phyloP scores from a whole-genome alignment of 2,329 filamentous ascomycete genomes.

The Sporothrix mexicana region DNA sequence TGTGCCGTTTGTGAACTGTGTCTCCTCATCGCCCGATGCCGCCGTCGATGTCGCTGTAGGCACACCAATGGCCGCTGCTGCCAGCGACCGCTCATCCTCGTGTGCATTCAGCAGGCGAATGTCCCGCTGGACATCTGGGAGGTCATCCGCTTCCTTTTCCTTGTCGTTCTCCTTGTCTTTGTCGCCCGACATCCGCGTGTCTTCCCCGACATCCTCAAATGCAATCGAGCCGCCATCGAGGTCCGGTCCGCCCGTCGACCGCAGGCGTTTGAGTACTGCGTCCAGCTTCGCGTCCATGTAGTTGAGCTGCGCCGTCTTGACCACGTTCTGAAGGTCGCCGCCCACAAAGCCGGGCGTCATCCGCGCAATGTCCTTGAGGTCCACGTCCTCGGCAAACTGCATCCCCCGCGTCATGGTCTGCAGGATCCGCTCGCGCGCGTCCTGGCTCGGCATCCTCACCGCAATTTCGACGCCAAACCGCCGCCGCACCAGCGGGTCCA shows the following conservation, averaged over 20 bases:
- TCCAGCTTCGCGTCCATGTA: conserved; percentile 27
- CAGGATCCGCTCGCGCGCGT: conserved; percentile 78
- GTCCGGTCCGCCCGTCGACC: not conserved
- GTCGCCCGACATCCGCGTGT: not conserved
- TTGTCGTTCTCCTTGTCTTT: not conserved
- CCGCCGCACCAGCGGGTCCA: conserved; percentile 79
- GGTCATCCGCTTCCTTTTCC: not conserved
- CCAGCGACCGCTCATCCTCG: conserved; percentile 7
- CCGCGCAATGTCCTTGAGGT: conserved; percentile 76
- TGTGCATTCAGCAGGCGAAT: conserved; percentile 29
- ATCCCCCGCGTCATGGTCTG: conserved; percentile 71
- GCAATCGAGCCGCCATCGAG: not conserved
- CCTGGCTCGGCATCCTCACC: conserved; percentile 83
- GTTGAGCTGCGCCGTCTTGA: conserved; percentile 49
- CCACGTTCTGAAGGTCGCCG: conserved; percentile 77
- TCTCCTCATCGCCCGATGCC: conserved; percentile 35
- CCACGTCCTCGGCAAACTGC: conserved; percentile 69
- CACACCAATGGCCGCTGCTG: not conserved
- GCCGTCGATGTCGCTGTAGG: conserved; percentile 18
- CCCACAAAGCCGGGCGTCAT: conserved; percentile 92
- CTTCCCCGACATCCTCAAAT: not conserved
- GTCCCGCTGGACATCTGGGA: conserved; percentile 22
- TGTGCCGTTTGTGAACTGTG: conserved; percentile 29
- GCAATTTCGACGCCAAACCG: conserved; percentile 83
- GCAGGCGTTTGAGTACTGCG: conserved; percentile 21